A percentile compares a stretch with the other conserved stretches of the same genome.
Evolutionary conservation across 2,329 filamentous ascomycete genomes (phyloP).

Genomic region (Ophiostoma australiae): DNA sequence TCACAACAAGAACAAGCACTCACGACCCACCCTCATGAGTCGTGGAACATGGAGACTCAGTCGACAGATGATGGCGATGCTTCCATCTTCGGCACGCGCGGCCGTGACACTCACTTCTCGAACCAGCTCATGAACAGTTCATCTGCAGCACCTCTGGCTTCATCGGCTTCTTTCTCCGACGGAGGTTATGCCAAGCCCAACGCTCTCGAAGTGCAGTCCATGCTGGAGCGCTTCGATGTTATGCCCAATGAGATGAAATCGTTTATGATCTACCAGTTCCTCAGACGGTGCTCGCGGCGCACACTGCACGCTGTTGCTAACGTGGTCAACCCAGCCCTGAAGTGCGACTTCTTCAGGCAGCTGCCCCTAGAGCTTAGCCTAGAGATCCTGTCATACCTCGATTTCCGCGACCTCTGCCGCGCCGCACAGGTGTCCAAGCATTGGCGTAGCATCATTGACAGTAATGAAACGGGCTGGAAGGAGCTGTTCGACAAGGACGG

Average conservation of each 20-base stretch:
- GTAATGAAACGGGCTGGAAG: constrained; percentile 94
- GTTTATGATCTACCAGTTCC: constrained; percentile 93
- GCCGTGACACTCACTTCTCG: background rate
- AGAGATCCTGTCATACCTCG: constrained; percentile 81
- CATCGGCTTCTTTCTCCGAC: background rate
- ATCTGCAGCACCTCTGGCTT: background rate
- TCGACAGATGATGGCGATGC: constrained; percentile 34
- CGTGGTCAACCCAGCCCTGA: constrained; percentile 87
- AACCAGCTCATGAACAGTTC: background rate
- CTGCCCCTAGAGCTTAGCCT: constrained; percentile 82
- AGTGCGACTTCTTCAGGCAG: constrained; percentile 84
- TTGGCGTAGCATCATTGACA: constrained; percentile 86
- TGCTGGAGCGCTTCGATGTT: constrained; percentile 85
- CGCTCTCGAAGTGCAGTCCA: constrained; percentile 69
- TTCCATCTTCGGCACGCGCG: background rate
- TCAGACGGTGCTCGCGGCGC: constrained; percentile 79
- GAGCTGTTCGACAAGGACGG: constrained; percentile 81
- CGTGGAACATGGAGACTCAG: constrained; percentile 41
- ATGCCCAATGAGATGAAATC: constrained; percentile 90
- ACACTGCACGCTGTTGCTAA: constrained; percentile 86
- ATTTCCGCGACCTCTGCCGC: constrained; percentile 78
- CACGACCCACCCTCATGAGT: constrained; percentile 34
- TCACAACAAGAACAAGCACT: constrained; percentile 33
- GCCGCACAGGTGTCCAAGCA: constrained; percentile 90
- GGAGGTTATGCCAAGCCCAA: background rate